These are phyloP conservation scores for Silene latifolia DNA, from an alignment of 148 eudicot species.

Conservation along the genomic window DNA sequence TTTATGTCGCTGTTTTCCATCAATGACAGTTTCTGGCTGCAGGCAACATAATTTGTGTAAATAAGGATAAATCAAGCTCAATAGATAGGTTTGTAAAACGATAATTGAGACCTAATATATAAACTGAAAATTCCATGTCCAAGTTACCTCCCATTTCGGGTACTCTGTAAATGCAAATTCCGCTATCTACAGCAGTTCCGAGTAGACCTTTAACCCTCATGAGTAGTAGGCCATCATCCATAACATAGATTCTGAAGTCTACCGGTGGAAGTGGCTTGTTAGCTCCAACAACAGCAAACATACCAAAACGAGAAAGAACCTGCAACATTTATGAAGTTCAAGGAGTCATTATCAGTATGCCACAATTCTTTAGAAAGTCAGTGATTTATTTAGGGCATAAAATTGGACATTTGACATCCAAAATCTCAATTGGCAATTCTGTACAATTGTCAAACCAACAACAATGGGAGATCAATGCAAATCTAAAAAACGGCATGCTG, in stretches of 20 bases:
- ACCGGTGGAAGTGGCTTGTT: slow-evolving; percentile 81
- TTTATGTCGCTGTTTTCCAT: too few relatives aligned
- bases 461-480: too few relatives aligned
- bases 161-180: slow-evolving; percentile 76
- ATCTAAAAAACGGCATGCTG: too few relatives aligned
- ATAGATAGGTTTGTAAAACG: too few relatives aligned
- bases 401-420: slow-evolving; percentile 79
- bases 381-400: slow-evolving; percentile 9
- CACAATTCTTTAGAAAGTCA: neutral
- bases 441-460: too few relatives aligned
- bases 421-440: slow-evolving; percentile 23
- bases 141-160: slow-evolving; percentile 50
- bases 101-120: neutral
- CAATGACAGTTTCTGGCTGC: too few relatives aligned
- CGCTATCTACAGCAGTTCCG: slow-evolving; percentile 75
- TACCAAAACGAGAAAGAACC: slow-evolving; percentile 80
- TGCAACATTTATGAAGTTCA: slow-evolving; percentile 42
- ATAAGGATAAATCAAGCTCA: too few relatives aligned
- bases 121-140: neutral
- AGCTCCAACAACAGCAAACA: slow-evolving; percentile 84
- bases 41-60: too few relatives aligned
- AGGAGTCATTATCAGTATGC: neutral
- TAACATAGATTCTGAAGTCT: slow-evolving; percentile 57
- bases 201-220: slow-evolving; percentile 74
- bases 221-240: slow-evolving; percentile 52